phyloP scores from a whole-genome alignment of 2,329 filamentous ascomycete genomes.

The Ceratocystis cubensis region DNA sequence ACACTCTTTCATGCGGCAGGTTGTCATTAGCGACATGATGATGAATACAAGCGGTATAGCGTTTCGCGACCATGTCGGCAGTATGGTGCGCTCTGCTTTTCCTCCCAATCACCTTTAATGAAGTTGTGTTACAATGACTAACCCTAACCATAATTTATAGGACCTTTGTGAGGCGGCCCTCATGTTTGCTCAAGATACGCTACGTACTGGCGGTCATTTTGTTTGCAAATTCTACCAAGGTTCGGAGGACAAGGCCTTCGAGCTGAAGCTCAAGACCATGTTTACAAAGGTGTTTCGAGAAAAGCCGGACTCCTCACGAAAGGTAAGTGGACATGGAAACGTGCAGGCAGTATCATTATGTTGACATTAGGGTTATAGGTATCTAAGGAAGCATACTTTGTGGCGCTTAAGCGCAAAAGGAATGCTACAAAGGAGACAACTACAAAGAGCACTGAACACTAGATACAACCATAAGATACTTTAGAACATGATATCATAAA shows the following conservation, averaged over 20 bases:
- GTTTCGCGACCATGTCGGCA: constrained; percentile 81
- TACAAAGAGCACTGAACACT: background rate
- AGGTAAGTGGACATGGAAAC: constrained; percentile 40
- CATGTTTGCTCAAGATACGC: constrained; percentile 70
- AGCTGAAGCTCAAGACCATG: constrained; percentile 58
- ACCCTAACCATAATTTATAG: constrained; percentile 34
- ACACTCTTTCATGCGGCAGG: constrained; percentile 29
- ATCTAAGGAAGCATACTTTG: constrained; percentile 76
- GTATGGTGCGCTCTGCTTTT: constrained; percentile 59
- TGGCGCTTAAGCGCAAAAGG: constrained; percentile 58
- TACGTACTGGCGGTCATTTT: constrained; percentile 74
- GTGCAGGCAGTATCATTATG: background rate
- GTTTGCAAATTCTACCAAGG: constrained; percentile 98
- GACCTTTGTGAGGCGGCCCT: constrained; percentile 77
- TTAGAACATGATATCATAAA: background rate
- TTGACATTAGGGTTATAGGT: constrained; percentile 38
- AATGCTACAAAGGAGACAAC: constrained; percentile 14
- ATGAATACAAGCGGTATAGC: constrained; percentile 92
- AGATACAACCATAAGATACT: background rate
- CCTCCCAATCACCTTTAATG: constrained; percentile 2
- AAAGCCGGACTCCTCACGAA: constrained; percentile 84
- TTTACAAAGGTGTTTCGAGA: constrained; percentile 73
- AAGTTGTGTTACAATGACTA: background rate
- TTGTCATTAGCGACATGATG: constrained; percentile 99
- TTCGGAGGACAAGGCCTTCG: constrained; percentile 66